These are phyloP conservation scores for Cladosporium sp. DNA, from an alignment of 2,329 filamentous ascomycete genomes.

Conservation along the genomic window DNA sequence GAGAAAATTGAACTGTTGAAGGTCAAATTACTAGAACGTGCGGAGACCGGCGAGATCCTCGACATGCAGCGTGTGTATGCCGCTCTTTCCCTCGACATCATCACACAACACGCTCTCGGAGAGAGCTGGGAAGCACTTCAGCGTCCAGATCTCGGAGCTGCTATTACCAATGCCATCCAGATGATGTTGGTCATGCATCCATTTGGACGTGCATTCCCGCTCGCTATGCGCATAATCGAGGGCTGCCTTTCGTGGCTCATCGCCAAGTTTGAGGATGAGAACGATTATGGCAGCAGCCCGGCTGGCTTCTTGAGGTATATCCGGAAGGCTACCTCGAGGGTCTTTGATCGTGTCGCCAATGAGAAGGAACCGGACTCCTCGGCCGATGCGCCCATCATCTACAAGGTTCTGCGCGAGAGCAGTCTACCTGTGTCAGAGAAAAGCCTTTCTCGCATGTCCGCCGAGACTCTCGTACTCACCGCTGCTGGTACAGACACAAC, in stretches of 20 bases:
- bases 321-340: not conserved
- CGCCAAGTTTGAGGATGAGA: not conserved
- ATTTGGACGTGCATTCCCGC: not conserved
- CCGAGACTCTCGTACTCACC: constrained; percentile 49
- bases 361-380: not conserved
- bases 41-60: constrained; percentile 8
- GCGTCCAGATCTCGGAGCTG: not conserved
- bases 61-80: constrained; percentile 6
- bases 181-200: not conserved
- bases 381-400: not conserved
- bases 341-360: not conserved
- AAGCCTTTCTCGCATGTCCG: constrained; percentile 34
- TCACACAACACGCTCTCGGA: constrained; percentile 3
- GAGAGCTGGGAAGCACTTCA: constrained; percentile 11
- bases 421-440: not conserved
- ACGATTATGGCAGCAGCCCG: not conserved
- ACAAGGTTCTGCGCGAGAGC: not conserved
- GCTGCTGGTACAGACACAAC: constrained; percentile 51
- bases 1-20: not conserved
- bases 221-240: not conserved
- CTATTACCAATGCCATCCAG: not conserved
- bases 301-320: constrained; percentile 1
- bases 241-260: not conserved
- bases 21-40: not conserved
- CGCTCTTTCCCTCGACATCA: constrained; percentile 5